phyloP scores from a whole-genome alignment of 495 filamentous ascomycete genomes.

The Amorphotheca resinae region DNA sequence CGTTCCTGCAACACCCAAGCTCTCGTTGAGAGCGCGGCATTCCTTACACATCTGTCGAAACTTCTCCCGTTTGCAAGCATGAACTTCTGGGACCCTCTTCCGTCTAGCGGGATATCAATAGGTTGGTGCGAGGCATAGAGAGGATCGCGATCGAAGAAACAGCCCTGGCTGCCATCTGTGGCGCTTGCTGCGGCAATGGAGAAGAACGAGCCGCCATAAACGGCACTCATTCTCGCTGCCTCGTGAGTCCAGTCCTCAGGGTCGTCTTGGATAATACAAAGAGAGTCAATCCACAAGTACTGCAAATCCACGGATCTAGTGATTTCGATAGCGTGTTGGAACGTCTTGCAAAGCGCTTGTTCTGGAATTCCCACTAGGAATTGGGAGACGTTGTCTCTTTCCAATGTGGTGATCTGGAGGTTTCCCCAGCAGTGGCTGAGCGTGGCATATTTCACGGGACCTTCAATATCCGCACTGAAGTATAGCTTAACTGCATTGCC shows the following conservation, averaged over 20 bases:
- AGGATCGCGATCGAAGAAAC: neutral
- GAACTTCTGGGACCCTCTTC: too few relatives aligned
- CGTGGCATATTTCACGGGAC: too few relatives aligned
- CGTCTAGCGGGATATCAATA: neutral
- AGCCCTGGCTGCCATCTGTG: neutral
- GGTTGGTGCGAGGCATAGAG: neutral
- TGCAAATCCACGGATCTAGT: slow-evolving; percentile 7
- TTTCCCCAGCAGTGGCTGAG: neutral
- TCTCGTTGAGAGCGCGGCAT: neutral
- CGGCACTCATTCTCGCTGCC: slow-evolving; percentile 8
- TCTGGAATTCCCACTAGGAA: neutral
- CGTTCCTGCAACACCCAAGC: slow-evolving; percentile 27
- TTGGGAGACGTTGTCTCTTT: neutral
- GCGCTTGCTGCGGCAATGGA: neutral
- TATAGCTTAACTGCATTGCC: too few relatives aligned
- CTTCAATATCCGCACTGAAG: too few relatives aligned
- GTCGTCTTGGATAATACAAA: slow-evolving; percentile 24
- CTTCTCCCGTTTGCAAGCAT: too few relatives aligned
- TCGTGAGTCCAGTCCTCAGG: slow-evolving; percentile 14
- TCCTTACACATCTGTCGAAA: neutral
- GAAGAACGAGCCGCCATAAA: neutral
- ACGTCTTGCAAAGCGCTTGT: neutral
- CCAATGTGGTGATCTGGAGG: neutral
- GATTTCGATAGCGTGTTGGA: slow-evolving; percentile 1
- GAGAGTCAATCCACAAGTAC: slow-evolving; percentile 22